Conservation (phyloP, 2,329 filamentous ascomycete species). For the Westerdykella sp. region DNA sequence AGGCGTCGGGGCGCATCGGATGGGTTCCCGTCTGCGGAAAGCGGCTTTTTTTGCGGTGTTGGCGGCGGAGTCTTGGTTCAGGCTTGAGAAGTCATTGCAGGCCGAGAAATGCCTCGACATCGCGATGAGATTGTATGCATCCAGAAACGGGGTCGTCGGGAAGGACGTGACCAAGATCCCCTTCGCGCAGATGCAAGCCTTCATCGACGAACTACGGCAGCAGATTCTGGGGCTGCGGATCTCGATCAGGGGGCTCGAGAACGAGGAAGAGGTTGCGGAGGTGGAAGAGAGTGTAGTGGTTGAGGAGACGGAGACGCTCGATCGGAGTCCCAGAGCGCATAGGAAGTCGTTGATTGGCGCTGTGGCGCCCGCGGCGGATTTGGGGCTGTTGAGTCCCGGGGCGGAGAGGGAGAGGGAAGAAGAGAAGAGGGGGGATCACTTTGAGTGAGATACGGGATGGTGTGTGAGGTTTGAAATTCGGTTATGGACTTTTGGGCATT, state of each 20-base stretch:
- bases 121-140: constrained; percentile 52
- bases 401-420: constrained; percentile 20
- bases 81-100: constrained; percentile 68
- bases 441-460: constrained; percentile 17
- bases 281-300: constrained; percentile 24
- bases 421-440: constrained; percentile 23
- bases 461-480: not conserved
- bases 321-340: constrained; percentile 32
- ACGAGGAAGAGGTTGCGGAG: constrained; percentile 33
- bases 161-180: constrained; percentile 23
- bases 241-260: constrained; percentile 34
- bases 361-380: constrained; percentile 20
- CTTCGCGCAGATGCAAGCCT: constrained; percentile 52
- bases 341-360: constrained; percentile 40
- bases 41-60: constrained; percentile 84
- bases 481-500: not conserved
- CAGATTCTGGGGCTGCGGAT: constrained; percentile 47
- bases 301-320: constrained; percentile 34
- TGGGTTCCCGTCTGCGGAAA: constrained; percentile 72
- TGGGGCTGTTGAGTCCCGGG: constrained; percentile 26
- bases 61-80: constrained; percentile 77
- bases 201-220: constrained; percentile 62
- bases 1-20: constrained; percentile 58
- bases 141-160: constrained; percentile 18
- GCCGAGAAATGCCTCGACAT: constrained; percentile 71